Evolutionary conservation across 2,329 filamentous ascomycete genomes (phyloP).

Genomic region (Remersonia thermophila): DNA sequence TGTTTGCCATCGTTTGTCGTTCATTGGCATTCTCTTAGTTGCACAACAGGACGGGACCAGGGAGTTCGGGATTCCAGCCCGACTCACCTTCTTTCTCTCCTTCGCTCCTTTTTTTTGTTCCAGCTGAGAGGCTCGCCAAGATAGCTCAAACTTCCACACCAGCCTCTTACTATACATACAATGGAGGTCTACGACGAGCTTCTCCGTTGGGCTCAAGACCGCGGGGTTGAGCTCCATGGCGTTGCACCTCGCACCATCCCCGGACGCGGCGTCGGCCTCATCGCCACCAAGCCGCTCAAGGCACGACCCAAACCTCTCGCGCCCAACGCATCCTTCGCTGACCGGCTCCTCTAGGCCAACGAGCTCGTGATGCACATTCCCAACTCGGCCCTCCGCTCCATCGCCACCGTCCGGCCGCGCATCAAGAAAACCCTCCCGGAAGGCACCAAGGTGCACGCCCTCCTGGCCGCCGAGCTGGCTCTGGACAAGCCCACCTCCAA

Average conservation of each 20-base stretch:
- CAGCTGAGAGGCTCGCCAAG: no score
- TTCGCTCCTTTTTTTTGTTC: no score
- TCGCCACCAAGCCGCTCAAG: slow-evolving; percentile 54
- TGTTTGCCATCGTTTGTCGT: no score
- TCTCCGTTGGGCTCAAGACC: slow-evolving; percentile 51
- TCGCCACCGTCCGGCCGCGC: slow-evolving; percentile 42
- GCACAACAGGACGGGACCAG: no score
- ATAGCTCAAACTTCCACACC: no score
- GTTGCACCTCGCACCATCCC: slow-evolving; percentile 55
- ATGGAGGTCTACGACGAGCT: slow-evolving; percentile 36
- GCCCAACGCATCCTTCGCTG: slow-evolving; percentile 1
- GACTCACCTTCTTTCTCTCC: no score
- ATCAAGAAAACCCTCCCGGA: slow-evolving; percentile 41
- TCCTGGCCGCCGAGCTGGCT: slow-evolving; percentile 57
- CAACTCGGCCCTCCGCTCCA: slow-evolving; percentile 48
- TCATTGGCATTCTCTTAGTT: no score
- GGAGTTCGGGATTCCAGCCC: no score
- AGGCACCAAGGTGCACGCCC: slow-evolving; percentile 52
- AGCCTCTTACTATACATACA: neutral
- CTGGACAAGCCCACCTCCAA: slow-evolving; percentile 35
- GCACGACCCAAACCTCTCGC: slow-evolving; percentile 28
- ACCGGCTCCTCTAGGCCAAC: slow-evolving; percentile 20
- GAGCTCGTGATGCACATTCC: slow-evolving; percentile 56
- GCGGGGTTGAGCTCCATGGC: slow-evolving; percentile 55
- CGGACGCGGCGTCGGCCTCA: slow-evolving; percentile 65